Evolutionary conservation across 139 green algal species (phyloP), one percentile per base, ranked within the genome.

Genomic region (Zygnema circumcarinatum): DNA sequence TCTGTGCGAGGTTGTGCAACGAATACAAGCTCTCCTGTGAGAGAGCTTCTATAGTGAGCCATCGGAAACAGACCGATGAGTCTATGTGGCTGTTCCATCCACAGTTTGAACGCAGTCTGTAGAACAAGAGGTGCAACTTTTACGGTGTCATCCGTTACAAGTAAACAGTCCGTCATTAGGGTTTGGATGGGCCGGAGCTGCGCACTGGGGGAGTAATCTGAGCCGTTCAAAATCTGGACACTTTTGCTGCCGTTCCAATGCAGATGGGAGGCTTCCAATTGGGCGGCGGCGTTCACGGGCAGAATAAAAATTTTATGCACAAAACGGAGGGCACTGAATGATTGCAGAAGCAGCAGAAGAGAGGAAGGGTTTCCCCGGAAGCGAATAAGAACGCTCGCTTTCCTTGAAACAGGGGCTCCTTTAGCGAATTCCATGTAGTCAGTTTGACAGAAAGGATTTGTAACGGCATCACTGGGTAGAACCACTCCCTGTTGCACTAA

Each of bases 401-500:
- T 86, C 2, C 79, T n/a, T 0, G 42, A 29, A 67, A 86, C 52
- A 40, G 79, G 79, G 38, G 79, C 42, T 29, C 79, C 79, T 29
- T 31, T 67, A 39, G 79, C 41, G 21, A 73, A 86, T 68, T 38
- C 25, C 79, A 86, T 86, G 52, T 79, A 86, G 52, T 86, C 79
- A 38, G 79, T 86, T 29, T 86, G 79, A 68, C 79, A 86, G 2
- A 76, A 68, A 1, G 40, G 79, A n/a, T 76, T 86, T 39, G 52
- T 16, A 29, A 86, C 25, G 29, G 29, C 42, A 36, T 86, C 79
- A 11, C 2, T 29, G 25, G 79, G 79, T n/a, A 54, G 29, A 29
- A 86, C 53, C 2, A 78, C 79, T 22, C 79, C 79, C 25, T 86
- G 79, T 68, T 86, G 79, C 42, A 86, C 79, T 38, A 86, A 68